These are phyloP conservation scores for Teunomyces lycoperdinae DNA, from an alignment of 805 yeast species.

Conservation along the genomic window DNA sequence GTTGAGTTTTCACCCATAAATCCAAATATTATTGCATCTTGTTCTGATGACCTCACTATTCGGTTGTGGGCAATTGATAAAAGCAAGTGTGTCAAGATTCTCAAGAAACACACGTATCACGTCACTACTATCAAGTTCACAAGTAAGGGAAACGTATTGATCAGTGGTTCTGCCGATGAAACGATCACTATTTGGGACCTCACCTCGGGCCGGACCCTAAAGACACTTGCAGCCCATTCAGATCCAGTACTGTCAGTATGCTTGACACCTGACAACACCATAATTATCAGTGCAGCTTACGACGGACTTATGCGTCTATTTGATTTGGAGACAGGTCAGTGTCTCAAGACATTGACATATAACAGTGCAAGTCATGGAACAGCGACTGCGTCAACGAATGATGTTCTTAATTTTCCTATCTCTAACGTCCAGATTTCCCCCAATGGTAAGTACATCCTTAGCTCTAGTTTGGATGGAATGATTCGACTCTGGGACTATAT, in stretches of 20 bases:
- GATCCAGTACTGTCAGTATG: constrained; percentile 82
- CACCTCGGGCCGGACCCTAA: constrained; percentile 61
- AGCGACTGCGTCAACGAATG: constrained; percentile 54
- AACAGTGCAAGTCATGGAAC: constrained; percentile 61
- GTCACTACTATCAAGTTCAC: constrained; percentile 72
- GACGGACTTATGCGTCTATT: constrained; percentile 91
- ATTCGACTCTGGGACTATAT: constrained; percentile 85
- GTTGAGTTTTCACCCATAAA: constrained; percentile 73
- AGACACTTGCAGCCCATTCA: constrained; percentile 86
- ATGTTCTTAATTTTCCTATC: constrained; percentile 62
- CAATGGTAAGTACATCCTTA: constrained; percentile 74
- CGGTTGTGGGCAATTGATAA: constrained; percentile 64
- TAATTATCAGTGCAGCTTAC: constrained; percentile 81
- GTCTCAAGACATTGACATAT: constrained; percentile 83
- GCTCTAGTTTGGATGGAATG: constrained; percentile 77
- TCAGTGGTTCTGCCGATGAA: constrained; percentile 87
- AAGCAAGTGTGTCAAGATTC: constrained; percentile 47
- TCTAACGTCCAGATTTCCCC: constrained; percentile 71
- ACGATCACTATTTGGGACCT: constrained; percentile 90
- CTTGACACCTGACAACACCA: constrained; percentile 73
- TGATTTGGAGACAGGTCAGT: constrained; percentile 86
- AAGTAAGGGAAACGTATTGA: constrained; percentile 70
- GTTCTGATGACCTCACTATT: constrained; percentile 80
- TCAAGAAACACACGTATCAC: constrained; percentile 82
- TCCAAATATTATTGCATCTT: constrained; percentile 70